Evolutionary conservation across 2,329 filamentous ascomycete genomes (phyloP).

Genomic region (Aschersonia sp.): DNA sequence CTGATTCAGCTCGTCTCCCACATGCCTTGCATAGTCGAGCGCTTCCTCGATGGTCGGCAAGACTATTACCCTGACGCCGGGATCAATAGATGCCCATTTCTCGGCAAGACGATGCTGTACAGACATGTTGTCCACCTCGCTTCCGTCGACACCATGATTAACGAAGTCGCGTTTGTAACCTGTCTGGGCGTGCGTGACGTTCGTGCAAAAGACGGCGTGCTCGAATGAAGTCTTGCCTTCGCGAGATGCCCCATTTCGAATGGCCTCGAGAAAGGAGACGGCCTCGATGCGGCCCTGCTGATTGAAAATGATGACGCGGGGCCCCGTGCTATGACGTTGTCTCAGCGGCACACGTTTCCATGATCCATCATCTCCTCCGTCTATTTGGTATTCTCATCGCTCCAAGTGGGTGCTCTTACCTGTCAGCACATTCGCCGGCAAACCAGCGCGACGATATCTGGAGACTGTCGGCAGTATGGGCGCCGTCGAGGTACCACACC

Average conservation of each 20-base stretch:
- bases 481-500: slow-evolving; percentile 82
- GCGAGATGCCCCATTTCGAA: slow-evolving; percentile 22
- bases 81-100: slow-evolving; percentile 33
- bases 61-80: slow-evolving; percentile 27
- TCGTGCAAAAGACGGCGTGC: slow-evolving; percentile 72
- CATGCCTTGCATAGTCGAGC: slow-evolving; percentile 27
- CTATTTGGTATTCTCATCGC: not conserved
- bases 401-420: slow-evolving; percentile 9
- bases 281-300: slow-evolving; percentile 50
- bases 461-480: slow-evolving; percentile 85
- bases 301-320: slow-evolving; percentile 68
- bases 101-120: slow-evolving; percentile 38
- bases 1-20: slow-evolving; percentile 15
- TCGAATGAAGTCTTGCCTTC: slow-evolving; percentile 35
- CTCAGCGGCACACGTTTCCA: not conserved
- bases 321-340: slow-evolving; percentile 15
- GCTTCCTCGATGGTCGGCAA: slow-evolving; percentile 41
- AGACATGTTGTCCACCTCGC: slow-evolving; percentile 34
- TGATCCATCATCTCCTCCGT: too few relatives aligned
- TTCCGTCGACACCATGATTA: slow-evolving; percentile 37
- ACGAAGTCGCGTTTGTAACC: slow-evolving; percentile 44
- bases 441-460: slow-evolving; percentile 76
- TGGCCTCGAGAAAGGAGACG: slow-evolving; percentile 35
- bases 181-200: slow-evolving; percentile 40
- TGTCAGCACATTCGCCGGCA: slow-evolving; percentile 29